phyloP scores from a whole-genome alignment of 345 rosid species.

The Rhodamnia argentea region DNA sequence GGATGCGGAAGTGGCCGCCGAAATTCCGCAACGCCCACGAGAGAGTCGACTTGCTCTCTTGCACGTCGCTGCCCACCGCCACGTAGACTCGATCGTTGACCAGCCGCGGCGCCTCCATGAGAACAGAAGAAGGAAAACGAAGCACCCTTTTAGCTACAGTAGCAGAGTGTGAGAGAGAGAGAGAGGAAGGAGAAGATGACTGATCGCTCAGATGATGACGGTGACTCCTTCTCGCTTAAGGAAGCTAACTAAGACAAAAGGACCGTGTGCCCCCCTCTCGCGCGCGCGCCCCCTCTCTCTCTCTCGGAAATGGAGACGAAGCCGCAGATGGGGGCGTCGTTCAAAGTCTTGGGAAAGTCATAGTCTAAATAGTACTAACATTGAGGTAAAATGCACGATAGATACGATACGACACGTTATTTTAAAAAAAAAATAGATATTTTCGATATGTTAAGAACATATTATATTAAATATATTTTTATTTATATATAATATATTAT shows the following conservation, averaged over 20 bases:
- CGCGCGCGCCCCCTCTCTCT: not conserved
- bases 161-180: not conserved
- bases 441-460: no score
- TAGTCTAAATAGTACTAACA: no score
- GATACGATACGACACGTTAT: no score
- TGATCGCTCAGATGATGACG: not conserved
- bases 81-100: conserved; percentile 1
- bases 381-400: no score
- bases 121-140: not conserved
- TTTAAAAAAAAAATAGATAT: no score
- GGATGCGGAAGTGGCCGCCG: not conserved
- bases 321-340: not conserved
- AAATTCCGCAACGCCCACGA: conserved; percentile 19
- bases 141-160: not conserved
- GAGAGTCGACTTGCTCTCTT: conserved; percentile 10
- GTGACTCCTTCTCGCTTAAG: not conserved
- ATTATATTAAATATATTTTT: no score
- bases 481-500: no score
- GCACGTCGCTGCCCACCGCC: conserved; percentile 18
- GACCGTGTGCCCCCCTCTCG: not conserved
- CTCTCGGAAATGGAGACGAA: not conserved
- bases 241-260: not conserved
- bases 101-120: not conserved
- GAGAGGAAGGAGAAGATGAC: not conserved
- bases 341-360: not conserved